phyloP scores from a whole-genome alignment of 306 rosid genomes.

The Corylus avellana region DNA sequence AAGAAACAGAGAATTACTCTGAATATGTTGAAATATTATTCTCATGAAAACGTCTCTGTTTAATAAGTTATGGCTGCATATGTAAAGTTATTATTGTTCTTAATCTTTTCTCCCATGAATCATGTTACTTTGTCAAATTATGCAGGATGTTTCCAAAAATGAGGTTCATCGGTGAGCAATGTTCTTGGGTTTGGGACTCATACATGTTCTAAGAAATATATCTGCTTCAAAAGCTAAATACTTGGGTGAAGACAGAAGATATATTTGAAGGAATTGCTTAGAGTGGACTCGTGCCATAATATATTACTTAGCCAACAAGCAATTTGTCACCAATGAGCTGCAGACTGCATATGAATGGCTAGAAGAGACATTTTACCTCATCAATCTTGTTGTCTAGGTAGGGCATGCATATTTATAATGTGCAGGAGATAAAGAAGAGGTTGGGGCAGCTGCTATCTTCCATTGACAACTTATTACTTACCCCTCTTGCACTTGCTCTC shows the following conservation, averaged over 20 bases:
- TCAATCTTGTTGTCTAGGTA: constrained; percentile 4
- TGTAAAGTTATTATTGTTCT: constrained; percentile 4
- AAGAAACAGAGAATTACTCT: too few relatives aligned
- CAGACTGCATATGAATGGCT: constrained; percentile 13
- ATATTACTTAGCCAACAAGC: constrained; percentile 26
- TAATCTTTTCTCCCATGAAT: background rate
- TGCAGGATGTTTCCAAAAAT: constrained; percentile 57
- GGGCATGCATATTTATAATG: background rate
- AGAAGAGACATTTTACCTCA: background rate
- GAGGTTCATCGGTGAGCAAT: constrained; percentile 33
- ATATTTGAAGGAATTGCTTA: constrained; percentile 23
- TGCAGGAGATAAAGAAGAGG: constrained; percentile 9
- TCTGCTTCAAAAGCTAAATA: constrained; percentile 11
- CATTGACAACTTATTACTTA: background rate
- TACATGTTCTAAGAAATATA: constrained; percentile 15
- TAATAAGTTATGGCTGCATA: background rate
- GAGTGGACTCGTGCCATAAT: constrained; percentile 19
- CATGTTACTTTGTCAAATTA: background rate
- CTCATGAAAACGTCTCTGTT: background rate
- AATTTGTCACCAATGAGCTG: constrained; percentile 24
- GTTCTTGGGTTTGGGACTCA: constrained; percentile 8
- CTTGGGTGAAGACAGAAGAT: constrained; percentile 32
- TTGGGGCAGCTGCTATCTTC: constrained; percentile 3
- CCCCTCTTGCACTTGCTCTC: background rate
- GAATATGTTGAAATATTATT: too few relatives aligned